phyloP scores from a whole-genome alignment of 2,329 filamentous ascomycete species.

The Gremmenia infestans region DNA sequence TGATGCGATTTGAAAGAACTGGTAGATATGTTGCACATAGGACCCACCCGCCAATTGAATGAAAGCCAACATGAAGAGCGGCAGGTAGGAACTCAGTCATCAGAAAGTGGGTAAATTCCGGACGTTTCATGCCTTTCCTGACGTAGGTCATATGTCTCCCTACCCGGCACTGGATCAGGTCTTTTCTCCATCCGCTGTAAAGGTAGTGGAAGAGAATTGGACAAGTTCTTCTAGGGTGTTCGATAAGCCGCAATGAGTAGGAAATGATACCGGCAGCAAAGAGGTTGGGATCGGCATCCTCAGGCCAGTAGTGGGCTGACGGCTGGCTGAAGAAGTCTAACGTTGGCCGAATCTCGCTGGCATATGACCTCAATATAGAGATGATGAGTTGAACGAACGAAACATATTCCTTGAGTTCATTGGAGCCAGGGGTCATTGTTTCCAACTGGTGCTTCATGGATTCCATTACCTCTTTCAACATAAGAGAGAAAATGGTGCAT shows the following conservation, averaged over 20 bases:
- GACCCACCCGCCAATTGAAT: constrained; percentile 18
- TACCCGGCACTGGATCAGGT: constrained; percentile 13
- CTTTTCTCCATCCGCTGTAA: constrained; percentile 24
- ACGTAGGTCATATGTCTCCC: constrained; percentile 16
- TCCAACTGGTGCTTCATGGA: constrained; percentile 24
- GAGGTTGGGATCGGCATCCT: constrained; percentile 25
- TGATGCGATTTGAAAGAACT: constrained; percentile 9
- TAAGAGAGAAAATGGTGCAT: constrained; percentile 14
- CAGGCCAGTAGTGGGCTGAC: constrained; percentile 26
- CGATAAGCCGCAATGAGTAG: constrained; percentile 23
- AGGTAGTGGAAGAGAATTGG: constrained; percentile 28
- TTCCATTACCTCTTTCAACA: constrained; percentile 23
- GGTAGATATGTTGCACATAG: constrained; percentile 24
- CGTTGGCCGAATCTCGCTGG: constrained; percentile 21
- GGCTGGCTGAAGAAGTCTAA: constrained; percentile 24
- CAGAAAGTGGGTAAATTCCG: constrained; percentile 24
- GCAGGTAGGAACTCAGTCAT: constrained; percentile 25
- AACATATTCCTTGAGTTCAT: constrained; percentile 21
- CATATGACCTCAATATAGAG: constrained; percentile 23
- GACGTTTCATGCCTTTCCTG: constrained; percentile 18
- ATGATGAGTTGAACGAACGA: constrained; percentile 19
- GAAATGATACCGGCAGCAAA: constrained; percentile 26
- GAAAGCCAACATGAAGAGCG: constrained; percentile 21
- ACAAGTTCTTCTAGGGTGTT: constrained; percentile 15
- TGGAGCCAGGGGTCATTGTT: constrained; percentile 12